Percentiles rank a stretch among this genome's conserved stretches.
Conservation (phyloP, 2,329 filamentous ascomycete genomes). For the Stromatinia cepivora region DNA sequence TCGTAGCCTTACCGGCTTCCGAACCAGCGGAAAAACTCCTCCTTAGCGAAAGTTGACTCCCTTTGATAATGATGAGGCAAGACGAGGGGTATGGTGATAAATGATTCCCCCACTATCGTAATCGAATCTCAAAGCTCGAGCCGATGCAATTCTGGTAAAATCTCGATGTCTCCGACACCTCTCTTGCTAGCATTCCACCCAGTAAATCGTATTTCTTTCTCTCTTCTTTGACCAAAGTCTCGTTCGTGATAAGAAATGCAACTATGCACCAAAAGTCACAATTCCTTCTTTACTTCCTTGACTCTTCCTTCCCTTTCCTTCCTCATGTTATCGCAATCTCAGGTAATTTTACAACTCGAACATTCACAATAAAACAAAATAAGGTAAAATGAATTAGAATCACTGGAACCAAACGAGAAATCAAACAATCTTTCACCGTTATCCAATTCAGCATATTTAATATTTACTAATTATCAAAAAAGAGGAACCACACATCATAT, state of each 20-base stretch:
- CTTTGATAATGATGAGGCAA: neutral
- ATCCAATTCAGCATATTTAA: neutral
- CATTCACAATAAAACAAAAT: neutral
- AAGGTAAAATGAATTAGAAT: neutral
- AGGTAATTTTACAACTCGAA: neutral
- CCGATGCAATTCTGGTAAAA: neutral
- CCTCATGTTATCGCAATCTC: neutral
- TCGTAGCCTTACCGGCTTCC: neutral
- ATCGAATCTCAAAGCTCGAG: neutral
- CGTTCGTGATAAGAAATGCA: slow-evolving; percentile 9
- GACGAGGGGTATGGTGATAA: neutral
- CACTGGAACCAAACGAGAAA: neutral
- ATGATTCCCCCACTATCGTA: neutral
- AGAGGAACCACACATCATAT: neutral
- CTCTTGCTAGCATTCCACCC: neutral
- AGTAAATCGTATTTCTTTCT: too few species aligned
- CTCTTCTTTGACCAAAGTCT: neutral
- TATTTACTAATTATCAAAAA: neutral
- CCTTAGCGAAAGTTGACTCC: neutral
- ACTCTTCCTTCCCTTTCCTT: neutral
- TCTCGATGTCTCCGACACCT: neutral
- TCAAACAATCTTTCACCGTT: neutral
- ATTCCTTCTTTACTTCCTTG: neutral
- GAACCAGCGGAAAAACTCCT: neutral
- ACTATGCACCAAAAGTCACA: slow-evolving; percentile 9